Evolutionary conservation across 1,284 basidiomycete genomes (phyloP).

Genomic region (Somion occarium): DNA sequence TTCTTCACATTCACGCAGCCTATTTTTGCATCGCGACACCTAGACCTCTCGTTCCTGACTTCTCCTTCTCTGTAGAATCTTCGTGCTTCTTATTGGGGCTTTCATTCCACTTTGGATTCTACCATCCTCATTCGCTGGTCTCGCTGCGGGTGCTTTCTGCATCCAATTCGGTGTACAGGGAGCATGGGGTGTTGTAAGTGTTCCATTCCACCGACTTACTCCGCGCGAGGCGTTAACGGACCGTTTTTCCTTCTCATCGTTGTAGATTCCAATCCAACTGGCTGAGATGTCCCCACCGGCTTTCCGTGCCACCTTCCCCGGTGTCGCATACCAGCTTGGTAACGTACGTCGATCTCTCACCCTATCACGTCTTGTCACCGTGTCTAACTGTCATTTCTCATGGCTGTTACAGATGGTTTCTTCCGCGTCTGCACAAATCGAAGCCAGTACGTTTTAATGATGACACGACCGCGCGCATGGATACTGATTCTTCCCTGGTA

Average conservation of each 20-base stretch:
- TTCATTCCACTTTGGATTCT: conserved; percentile 87
- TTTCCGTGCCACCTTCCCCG: conserved; percentile 91
- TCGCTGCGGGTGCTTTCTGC: conserved; percentile 80
- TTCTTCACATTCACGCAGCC: conserved; percentile 13
- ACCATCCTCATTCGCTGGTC: conserved; percentile 58
- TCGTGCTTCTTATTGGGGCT: conserved; percentile 53
- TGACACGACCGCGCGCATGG: conserved; percentile 6
- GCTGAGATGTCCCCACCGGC: conserved; percentile 89
- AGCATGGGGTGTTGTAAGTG: conserved; percentile 69
- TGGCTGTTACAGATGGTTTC: conserved; percentile 91
- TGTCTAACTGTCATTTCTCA: no score
- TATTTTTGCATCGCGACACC: conserved; percentile 1
- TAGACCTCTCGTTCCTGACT: conserved; percentile 9
- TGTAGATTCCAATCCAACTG: conserved; percentile 83
- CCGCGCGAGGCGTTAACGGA: no score
- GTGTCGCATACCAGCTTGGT: conserved; percentile 86
- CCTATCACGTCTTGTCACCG: no score
- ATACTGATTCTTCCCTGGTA: conserved; percentile 7
- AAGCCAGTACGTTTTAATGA: conserved; percentile 53
- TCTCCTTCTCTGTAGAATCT: conserved; percentile 34
- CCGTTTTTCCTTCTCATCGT: not conserved
- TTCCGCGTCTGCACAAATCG: conserved; percentile 86
- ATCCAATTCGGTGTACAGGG: conserved; percentile 85
- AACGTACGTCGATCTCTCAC: conserved; percentile 42
- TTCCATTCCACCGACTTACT: no score